phyloP scores from a whole-genome alignment of 2,329 filamentous ascomycete genomes.

The Chaetomiaceae sp. region DNA sequence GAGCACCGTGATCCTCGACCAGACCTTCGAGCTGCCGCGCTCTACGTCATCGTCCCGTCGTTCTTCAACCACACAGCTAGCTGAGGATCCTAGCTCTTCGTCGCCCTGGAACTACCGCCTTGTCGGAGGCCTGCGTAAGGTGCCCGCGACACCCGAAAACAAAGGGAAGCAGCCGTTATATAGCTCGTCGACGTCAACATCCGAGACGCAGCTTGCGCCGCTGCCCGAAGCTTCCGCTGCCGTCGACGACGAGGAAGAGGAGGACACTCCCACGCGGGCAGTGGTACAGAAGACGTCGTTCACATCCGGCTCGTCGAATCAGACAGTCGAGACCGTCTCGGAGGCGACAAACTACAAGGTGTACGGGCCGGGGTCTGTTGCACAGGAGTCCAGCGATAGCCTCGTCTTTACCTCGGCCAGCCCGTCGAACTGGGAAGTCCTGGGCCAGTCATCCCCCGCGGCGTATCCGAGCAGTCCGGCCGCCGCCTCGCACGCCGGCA shows the following conservation, averaged over 20 bases:
- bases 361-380: conserved; percentile 39
- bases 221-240: conserved; percentile 31
- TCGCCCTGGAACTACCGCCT: conserved; percentile 52
- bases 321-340: conserved; percentile 43
- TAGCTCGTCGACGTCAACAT: conserved; percentile 25
- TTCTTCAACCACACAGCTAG: conserved; percentile 34
- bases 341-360: conserved; percentile 53
- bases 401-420: conserved; percentile 40
- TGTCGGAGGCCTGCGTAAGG: conserved; percentile 52
- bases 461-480: conserved; percentile 37
- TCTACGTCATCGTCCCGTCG: conserved; percentile 29
- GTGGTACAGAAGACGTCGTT: conserved; percentile 38
- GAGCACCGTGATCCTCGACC: conserved; percentile 40
- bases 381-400: conserved; percentile 39
- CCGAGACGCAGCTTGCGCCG: conserved; percentile 31
- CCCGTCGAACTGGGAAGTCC: conserved; percentile 48
- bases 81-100: conserved; percentile 33
- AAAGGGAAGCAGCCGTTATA: conserved; percentile 38
- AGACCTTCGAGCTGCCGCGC: conserved; percentile 33
- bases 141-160: conserved; percentile 41
- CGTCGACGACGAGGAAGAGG: conserved; percentile 16
- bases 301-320: conserved; percentile 30
- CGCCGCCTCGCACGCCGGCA: conserved; percentile 33
- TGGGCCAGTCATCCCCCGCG: conserved; percentile 49
- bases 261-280: conserved; percentile 22